Percentiles rank a stretch among this genome's conserved stretches.
phyloP scores from a whole-genome alignment of 768 basidiomycete genomes.

The Leucogyrophana mollusca region DNA sequence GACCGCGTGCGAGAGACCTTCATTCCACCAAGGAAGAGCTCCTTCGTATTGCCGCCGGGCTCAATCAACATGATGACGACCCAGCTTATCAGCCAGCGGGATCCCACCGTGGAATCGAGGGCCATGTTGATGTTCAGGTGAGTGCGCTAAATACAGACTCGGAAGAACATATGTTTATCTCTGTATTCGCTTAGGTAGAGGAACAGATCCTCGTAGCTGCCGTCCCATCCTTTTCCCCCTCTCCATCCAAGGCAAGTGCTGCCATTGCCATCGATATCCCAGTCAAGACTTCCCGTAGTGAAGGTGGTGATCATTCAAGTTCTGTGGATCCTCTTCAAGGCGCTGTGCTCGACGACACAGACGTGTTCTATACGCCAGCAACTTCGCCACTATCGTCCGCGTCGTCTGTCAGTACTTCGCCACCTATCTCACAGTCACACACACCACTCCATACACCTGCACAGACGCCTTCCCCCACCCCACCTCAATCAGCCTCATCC shows the following conservation, averaged over 20 bases:
- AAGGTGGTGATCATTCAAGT: not conserved
- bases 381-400: conserved; percentile 52
- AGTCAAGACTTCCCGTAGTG: not conserved
- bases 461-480: conserved; percentile 18
- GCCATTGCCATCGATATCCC: not conserved
- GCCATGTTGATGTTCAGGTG: conserved; percentile 18
- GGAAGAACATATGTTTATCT: conserved; percentile 5
- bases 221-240: not conserved
- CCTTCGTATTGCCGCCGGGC: conserved; percentile 40
- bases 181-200: not conserved
- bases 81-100: conserved; percentile 5
- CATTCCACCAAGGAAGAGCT: conserved; percentile 52
- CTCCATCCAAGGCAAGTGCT: not conserved
- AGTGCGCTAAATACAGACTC: conserved; percentile 5
- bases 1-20: conserved; percentile 39
- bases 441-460: conserved; percentile 15
- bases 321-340: conserved; percentile 2
- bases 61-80: not conserved
- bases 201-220: not conserved
- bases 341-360: conserved; percentile 27
- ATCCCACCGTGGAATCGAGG: conserved; percentile 8
- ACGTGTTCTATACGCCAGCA: conserved; percentile 62
- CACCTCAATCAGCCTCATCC: conserved; percentile 27
- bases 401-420: conserved; percentile 32
- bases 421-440: conserved; percentile 15